Base-by-base conservation (phyloP, 2,329 filamentous ascomycete species). In the Fusarium udum region DNA sequence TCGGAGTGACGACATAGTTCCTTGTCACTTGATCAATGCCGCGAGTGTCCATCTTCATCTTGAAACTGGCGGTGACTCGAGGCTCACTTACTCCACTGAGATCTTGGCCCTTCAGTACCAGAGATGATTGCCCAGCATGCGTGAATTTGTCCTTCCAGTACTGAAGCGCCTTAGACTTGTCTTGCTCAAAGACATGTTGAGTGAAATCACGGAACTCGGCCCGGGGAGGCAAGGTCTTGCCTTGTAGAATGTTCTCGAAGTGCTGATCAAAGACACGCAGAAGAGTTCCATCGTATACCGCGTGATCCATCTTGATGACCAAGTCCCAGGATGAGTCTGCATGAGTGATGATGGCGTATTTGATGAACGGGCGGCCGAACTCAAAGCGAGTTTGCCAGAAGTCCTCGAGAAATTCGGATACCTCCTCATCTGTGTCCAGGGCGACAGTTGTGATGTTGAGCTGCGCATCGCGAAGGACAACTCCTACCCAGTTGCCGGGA, bases 341-440 rank as follows among this genome's bases (percentile, higher is more conserved):
- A 14, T 42, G 36, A 1, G 26, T 60, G n/a, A 61, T 53, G 46
- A 53, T 34, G 46, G 58, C 58, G 18, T 53, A 61, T 5, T 53
- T 61, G 14, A 61, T 42, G 4, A 61, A 61, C 4, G 58, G 46
- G 1, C 46, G 46, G 0, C 58, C 58, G 32, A 61, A 53, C n/a
- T 52, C 58, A 7, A 61, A 61, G 4, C 58, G 45, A 14, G 28
- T 28, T 3, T 18, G 5, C 58, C 58, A 61, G 36, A 61, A n/a
- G 2, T 36, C 46, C 1, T 61, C 58, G 5, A 61, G 11, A 18
- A 61, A 61, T 2, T 11, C 2, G 18, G 58, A 36, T 0, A 36
- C 3, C 18, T 53, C 36, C 0, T 53, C 58, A 0, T 39, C 46
- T 0, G 37, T 42, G 3, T 43, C 37, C 14, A 42, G 4, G 11